These are phyloP conservation scores for Plantago coronopus DNA, from an alignment of 305 asterid species.

Conservation along the genomic window DNA sequence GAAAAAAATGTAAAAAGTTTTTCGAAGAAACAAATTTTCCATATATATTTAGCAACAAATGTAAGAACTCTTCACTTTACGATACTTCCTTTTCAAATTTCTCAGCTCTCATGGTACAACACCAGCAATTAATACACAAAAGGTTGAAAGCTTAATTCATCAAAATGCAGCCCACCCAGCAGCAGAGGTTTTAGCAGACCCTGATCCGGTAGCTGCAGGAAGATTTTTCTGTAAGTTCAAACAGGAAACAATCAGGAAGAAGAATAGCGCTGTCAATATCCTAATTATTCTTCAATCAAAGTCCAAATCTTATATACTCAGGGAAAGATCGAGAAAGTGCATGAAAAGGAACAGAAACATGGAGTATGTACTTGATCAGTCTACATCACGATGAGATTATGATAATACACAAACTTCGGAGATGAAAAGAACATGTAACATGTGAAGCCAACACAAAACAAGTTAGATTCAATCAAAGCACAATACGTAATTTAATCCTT, in stretches of 20 bases:
- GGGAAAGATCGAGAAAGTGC: background rate
- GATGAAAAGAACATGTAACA: no score
- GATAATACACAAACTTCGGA: background rate
- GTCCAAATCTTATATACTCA: no score
- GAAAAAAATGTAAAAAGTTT: no score
- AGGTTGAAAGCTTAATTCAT: constrained; percentile 21
- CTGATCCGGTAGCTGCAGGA: constrained; percentile 61
- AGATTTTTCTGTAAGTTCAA: constrained; percentile 68
- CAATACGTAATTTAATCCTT: background rate
- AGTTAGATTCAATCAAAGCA: background rate
- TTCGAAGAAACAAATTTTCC: background rate
- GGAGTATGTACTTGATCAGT: no score
- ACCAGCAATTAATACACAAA: constrained; percentile 33
- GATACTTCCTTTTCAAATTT: constrained; percentile 27
- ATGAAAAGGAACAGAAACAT: background rate
- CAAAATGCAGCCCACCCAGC: constrained; percentile 98
- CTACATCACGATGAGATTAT: no score
- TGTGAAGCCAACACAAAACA: background rate
- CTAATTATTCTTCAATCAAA: no score
- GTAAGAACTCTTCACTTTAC: constrained; percentile 12
- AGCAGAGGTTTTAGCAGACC: constrained; percentile 58
- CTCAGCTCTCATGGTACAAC: constrained; percentile 37
- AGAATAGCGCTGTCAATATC: background rate
- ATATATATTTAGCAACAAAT: constrained; percentile 12
- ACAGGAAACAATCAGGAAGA: constrained; percentile 14